Base-by-base conservation (phyloP, 2,329 filamentous ascomycete genomes). In the Cytospora leucostoma region DNA sequence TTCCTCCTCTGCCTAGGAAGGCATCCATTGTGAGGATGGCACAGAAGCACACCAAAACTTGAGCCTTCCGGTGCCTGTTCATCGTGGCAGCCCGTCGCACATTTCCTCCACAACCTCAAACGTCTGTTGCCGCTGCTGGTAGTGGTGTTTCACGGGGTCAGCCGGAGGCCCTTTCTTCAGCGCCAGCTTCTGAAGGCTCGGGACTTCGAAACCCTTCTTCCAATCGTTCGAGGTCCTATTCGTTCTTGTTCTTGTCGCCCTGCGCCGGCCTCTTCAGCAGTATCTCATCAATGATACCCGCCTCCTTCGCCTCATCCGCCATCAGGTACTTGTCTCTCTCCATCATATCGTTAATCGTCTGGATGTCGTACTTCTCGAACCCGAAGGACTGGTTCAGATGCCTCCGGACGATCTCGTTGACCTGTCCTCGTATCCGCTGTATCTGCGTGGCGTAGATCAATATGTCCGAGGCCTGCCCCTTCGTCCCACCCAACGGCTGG, bases 381-480 rank as follows among this genome's bases (percentile, higher is more conserved):
- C 85, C 88, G 72, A 91, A 84, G 57, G 87, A 82, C 75, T 86
- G 89, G 71, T 93, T 97, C 72, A 99, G 80, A 75, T 99, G 95
- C 59, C 83, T 79, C 74, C 88, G 86, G 74, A 97, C 97, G 64
- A 99, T 98, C 77, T 88, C 83, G 75, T 99, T 98, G 71, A 97
- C 80, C 77, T 94, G 90, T 67, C 88, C 85, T 64, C 95, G 84
- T 61, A 97, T 89, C 64, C 93, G 83, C 74, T 98, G 82, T 62
- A 99, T 99, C 81, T 99, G 94, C 73, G 93, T 97, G 6, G 95
- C 95, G 73, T 99, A 96, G 67, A 99, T 98, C 55, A 96, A 85
- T 68, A 99, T 98, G 72, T 99, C 95, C 3, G 84, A 84, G 4
- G 86, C 86, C 68, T 86, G 87, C 1, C 86, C 86, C 64, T 82